Base-by-base conservation (phyloP, 2,329 filamentous ascomycete genomes). In the Talaromyces islandicus region DNA sequence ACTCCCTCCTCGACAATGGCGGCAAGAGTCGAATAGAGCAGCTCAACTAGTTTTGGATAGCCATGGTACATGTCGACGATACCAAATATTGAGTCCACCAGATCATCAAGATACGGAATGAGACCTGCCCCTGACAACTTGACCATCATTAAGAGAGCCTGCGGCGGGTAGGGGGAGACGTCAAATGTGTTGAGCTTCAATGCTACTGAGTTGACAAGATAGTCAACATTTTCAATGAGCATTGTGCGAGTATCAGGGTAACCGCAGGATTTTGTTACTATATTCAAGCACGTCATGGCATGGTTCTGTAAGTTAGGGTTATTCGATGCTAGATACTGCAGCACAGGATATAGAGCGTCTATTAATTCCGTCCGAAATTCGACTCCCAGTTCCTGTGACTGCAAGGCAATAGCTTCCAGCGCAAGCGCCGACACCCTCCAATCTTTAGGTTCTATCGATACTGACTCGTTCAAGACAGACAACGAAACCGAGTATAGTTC, bases 41-140 rank as follows among this genome's bases (percentile, higher is more conserved):
- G 84, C 70, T 96, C 91, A 0, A 96, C 92, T 60, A 99, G 86
- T 19, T 83, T 77, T 0, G 91, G 87, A 71, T 99, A 97, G 1
- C 94, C 94, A 68, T 99, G 94, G 68, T 94, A 99, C 68, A 91
- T 90, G 66, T 97, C 92, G n/a, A 99, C 78, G 0, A 92, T 91
- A 0, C 90, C 89, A 72, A 99, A 97, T 43, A 99, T 91, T 0
- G 91, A 93, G 4, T 88, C 89, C 3, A 97, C 87, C 0, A 96
- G 85, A 70, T 99, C 94, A 69, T 97, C 93, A 1, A 99, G 79
- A 69, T 92, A 97, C 0, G 92, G 92, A 11, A 99, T 81, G 24
- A 99, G 74, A 7, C 82, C 82, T 1, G 92, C 87, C 0, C 94
- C 94, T 19, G 92, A 91, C 14, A 99, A 82, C 27, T 85, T 87